A percentile compares a stretch with the other conserved stretches of the same genome.
Conservation (phyloP, 2,329 filamentous ascomycete species). For the Exophiala viscosa region DNA sequence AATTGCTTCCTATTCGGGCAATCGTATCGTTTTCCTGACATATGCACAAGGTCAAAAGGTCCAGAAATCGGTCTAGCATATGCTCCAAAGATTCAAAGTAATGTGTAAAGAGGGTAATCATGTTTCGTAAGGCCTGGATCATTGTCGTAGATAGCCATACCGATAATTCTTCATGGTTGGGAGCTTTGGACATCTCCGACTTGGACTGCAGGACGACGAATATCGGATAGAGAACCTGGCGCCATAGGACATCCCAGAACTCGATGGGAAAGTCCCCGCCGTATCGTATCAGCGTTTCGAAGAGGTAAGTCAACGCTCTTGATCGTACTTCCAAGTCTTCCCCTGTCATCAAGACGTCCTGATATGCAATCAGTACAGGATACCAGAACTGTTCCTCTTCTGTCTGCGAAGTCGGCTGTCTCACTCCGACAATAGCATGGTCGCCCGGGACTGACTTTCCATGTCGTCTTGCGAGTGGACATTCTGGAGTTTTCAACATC, state of each 20-base stretch:
- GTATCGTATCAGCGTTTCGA: constrained; percentile 85
- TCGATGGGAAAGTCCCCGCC: constrained; percentile 87
- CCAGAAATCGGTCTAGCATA: constrained; percentile 96
- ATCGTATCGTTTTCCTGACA: constrained; percentile 99
- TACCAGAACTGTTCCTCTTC: constrained; percentile 99
- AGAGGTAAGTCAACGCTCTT: constrained; percentile 87
- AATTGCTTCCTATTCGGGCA: constrained; percentile 96
- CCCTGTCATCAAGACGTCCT: constrained; percentile 98
- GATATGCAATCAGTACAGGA: constrained; percentile 94
- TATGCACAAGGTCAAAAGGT: constrained; percentile 90
- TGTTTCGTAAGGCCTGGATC: constrained; percentile 96
- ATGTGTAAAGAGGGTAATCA: constrained; percentile 98
- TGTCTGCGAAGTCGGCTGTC: constrained; percentile 72
- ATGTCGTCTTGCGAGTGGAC: constrained; percentile 71
- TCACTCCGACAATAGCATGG: constrained; percentile 47
- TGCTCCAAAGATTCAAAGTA: constrained; percentile 96
- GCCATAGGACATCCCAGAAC: constrained; percentile 98
- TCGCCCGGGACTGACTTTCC: constrained; percentile 47
- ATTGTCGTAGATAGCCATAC: constrained; percentile 99
- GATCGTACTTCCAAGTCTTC: constrained; percentile 95
- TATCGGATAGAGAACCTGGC: constrained; percentile 93
- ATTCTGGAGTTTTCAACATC: constrained; percentile 95
- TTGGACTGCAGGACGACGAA: constrained; percentile 97
- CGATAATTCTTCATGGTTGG: constrained; percentile 93
- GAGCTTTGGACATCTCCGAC: constrained; percentile 91